Evolutionary conservation across 306 rosid genomes (phyloP), one percentile per base, ranked within the genome.

Genomic region (Rosa chinensis): DNA sequence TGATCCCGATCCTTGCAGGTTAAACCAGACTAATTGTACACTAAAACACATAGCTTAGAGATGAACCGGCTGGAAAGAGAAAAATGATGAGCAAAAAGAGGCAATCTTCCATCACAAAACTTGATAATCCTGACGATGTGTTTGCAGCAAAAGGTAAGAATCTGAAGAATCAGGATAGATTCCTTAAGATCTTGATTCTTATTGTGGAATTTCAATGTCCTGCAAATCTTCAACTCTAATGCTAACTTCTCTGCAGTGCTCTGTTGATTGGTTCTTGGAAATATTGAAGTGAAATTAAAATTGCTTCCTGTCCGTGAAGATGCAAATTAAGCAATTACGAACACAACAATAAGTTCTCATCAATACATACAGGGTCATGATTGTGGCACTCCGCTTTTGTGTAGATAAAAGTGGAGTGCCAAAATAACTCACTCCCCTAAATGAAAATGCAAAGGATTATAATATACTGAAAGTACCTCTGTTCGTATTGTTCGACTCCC

Each of bases 401-500:
- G 4, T 55, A 20, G 28, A 8, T n/a, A 56, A 56, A n/a, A 7
- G 1, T 16, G 28, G 12, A 56, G 62, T 58, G 32, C 32, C 63
- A 58, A n/a, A 58, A 58, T 58, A n/a, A 58, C 32, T 58, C 23
- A 25, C 28, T 25, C 28, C 28, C 12, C 28, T n/a, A 20, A 20
- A 21, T n/a, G 62, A 76, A 45, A 61, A 49, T 56, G 45, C 66
- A 61, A 67, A 58, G 28, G 74, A 68, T 8, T 9, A 40, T 66
- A n/a, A 79, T 10, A 70, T 0, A 61, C 28, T 42, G 32, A 28
- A 64, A 56, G 67, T 88, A 95, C 99, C 97, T 95, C 99, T 28
- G 99, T 95, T 82, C 97, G 98, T 80, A 95, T 93, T 44, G 99
- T 95, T 83, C 97, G 93, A 85, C 99, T 95, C 70, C 99, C 99